These are phyloP conservation scores for Piromyces finnis DNA, from an alignment of 192 early-diverging fungal species.

Conservation along the genomic window DNA sequence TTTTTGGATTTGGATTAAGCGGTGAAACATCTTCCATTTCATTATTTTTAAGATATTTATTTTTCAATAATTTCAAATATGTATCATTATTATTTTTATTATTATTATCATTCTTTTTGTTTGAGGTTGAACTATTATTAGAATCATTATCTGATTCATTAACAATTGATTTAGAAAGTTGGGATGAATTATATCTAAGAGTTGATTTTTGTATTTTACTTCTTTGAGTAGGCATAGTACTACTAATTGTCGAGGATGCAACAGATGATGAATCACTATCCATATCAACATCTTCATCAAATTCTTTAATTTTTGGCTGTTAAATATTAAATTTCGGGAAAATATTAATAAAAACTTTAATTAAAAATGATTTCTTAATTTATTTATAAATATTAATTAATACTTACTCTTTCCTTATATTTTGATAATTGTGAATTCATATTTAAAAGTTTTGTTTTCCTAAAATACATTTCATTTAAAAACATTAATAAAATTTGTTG, in stretches of 20 bases:
- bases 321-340: too few relatives aligned
- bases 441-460: background rate
- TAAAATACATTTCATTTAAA: background rate
- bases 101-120: background rate
- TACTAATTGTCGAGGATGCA: background rate
- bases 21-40: slow-evolving; percentile 4
- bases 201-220: background rate
- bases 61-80: slow-evolving; percentile 52
- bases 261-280: slow-evolving; percentile 10
- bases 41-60: slow-evolving; percentile 40
- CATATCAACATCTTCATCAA: slow-evolving; percentile 50
- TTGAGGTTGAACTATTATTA: background rate
- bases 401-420: background rate
- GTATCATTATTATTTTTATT: background rate
- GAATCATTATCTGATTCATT: slow-evolving; percentile 10
- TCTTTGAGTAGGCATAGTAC: background rate
- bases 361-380: too few relatives aligned
- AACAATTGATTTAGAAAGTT: background rate
- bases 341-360: too few relatives aligned
- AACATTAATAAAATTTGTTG: background rate
- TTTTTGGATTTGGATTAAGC: background rate
- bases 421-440: background rate
- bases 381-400: too few relatives aligned
- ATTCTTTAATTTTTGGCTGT: slow-evolving; percentile 50
- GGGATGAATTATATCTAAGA: background rate